These are phyloP conservation scores for Cicer judaicum DNA, from an alignment of 306 rosid species.

Conservation along the genomic window DNA sequence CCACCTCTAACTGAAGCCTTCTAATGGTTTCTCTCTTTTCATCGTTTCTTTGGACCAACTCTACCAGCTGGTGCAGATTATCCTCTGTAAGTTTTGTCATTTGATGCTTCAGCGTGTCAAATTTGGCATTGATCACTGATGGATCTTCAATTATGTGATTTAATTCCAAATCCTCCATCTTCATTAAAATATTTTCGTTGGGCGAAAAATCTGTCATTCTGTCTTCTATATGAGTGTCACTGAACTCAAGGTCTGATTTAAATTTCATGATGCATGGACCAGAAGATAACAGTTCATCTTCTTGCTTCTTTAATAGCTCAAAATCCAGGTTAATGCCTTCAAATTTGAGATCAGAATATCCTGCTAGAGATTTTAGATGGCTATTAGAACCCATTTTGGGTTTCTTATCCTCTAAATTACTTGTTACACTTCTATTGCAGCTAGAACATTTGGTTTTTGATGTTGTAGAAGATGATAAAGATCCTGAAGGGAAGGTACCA, in stretches of 20 bases:
- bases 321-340: slow-evolving; percentile 16
- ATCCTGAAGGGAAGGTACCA: slow-evolving; percentile 33
- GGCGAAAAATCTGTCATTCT: slow-evolving; percentile 14
- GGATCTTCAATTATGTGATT: slow-evolving; percentile 43
- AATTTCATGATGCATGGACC: slow-evolving; percentile 26
- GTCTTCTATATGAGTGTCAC: slow-evolving; percentile 43
- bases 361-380: slow-evolving; percentile 5
- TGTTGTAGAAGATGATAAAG: slow-evolving; percentile 41
- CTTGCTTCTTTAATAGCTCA: slow-evolving; percentile 37
- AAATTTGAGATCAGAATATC: slow-evolving; percentile 22
- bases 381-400: neutral
- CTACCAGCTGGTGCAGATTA: slow-evolving; percentile 51
- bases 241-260: slow-evolving; percentile 38
- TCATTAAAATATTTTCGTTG: slow-evolving; percentile 20
- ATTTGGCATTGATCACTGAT: slow-evolving; percentile 22
- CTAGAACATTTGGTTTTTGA: slow-evolving; percentile 28
- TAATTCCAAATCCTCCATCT: slow-evolving; percentile 40
- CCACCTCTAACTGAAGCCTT: slow-evolving; percentile 54
- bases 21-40: slow-evolving; percentile 64
- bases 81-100: slow-evolving; percentile 57
- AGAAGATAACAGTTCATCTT: slow-evolving; percentile 41
- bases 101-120: slow-evolving; percentile 45
- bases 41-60: slow-evolving; percentile 60
- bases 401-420: slow-evolving; percentile 35
- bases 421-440: slow-evolving; percentile 38